Evolutionary conservation across 2,329 filamentous ascomycete genomes (phyloP), one percentile per base, ranked within the genome.

Genomic region (Albifimbria verrucaria): DNA sequence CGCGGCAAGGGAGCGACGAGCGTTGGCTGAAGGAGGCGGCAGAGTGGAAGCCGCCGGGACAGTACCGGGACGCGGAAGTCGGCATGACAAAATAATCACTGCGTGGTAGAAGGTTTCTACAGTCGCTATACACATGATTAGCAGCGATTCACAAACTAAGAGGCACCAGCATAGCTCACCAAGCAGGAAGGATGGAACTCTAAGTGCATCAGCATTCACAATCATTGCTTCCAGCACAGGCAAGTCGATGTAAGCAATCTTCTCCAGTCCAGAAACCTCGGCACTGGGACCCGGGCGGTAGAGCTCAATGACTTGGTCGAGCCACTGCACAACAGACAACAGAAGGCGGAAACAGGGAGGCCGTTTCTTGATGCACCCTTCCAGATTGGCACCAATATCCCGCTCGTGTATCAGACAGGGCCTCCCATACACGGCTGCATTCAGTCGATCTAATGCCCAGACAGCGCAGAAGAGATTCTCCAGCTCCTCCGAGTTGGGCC

Each of bases 41-140:
- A 71, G 74, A 5, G 70, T 78, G 23, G 68, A 71, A 28, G 70
- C 74, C 42, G 69, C 72, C 1, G 70, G 66, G 26, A 66, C 54
- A 20, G 70, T 70, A 43, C 74, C 68, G 11, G 70, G 71, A 11
- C 75, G 65, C 3, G 77, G 72, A 5, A 79, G 74, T n/a, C 83
- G 76, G 48, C 81, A 85, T 0, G 83, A 86, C 2, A 87, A 69
- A 9, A 87, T 85, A 32, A 82, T 79, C 7, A 87, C 79, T 3
- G 83, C 81, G 59, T 87, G 82, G 59, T 87, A 87, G 17, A 87
- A 77, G 1, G 81, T 77, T 58, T 87, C 83, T 7, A 87, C 74
- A 0, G 83, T 85, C 7, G 77, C 82, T 83, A 36, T 5, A 6
- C 3, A 24, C n/a, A 52, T 71, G 46, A 70, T 64, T 12, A 44